phyloP scores from a whole-genome alignment of 345 rosid species.

The Raphanus raphanistrum region DNA sequence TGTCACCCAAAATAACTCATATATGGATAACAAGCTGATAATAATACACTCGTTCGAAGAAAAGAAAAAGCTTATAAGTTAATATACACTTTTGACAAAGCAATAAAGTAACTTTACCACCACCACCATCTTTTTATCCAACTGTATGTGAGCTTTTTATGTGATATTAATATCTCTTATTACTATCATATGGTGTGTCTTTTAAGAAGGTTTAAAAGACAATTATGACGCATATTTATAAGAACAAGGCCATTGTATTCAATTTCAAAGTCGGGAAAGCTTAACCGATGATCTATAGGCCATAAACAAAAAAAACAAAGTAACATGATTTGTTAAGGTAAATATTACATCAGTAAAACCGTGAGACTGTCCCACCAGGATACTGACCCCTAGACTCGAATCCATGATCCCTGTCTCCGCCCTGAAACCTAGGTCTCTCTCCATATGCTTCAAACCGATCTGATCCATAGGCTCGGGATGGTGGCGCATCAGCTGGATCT shows the following conservation, averaged over 20 bases:
- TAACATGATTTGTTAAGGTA: slow-evolving; percentile 1
- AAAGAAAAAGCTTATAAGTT: not conserved
- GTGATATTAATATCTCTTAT: not conserved
- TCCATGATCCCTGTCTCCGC: slow-evolving; percentile 58
- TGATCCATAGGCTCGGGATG: slow-evolving; percentile 46
- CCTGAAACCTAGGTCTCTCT: slow-evolving; percentile 56
- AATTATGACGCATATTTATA: not conserved
- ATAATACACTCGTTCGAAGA: not conserved
- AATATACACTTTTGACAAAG: no score
- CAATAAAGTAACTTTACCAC: slow-evolving; percentile 5
- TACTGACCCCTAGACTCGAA: slow-evolving; percentile 66
- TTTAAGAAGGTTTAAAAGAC: not conserved
- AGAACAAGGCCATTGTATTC: not conserved
- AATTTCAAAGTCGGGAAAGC: not conserved
- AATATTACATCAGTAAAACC: slow-evolving; percentile 49
- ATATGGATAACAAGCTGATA: not conserved
- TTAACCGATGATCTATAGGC: not conserved
- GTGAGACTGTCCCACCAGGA: slow-evolving; percentile 58
- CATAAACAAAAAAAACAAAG: not conserved
- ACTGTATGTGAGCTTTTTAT: not conserved
- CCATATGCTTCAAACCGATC: slow-evolving; percentile 58
- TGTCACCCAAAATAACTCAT: not conserved
- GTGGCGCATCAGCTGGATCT: slow-evolving; percentile 53
- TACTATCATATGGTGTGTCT: not conserved
- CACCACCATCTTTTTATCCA: not conserved